Evolutionary conservation across 2,329 filamentous ascomycete species (phyloP).

Genomic region (Penicillium polonicum): DNA sequence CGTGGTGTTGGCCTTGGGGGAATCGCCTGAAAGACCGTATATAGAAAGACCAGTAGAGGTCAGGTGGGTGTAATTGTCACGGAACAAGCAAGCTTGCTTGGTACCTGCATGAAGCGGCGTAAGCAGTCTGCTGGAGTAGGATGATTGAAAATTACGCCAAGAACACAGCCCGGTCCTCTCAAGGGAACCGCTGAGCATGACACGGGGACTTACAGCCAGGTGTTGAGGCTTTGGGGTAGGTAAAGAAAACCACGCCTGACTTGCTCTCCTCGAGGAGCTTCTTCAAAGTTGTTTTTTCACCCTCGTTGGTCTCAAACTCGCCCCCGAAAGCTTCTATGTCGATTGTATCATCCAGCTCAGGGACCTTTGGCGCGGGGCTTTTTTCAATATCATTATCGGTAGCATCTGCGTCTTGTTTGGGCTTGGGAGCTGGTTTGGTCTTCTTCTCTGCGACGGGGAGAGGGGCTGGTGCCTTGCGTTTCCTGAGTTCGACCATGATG

Average conservation of each 20-base stretch:
- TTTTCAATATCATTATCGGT: constrained; percentile 14
- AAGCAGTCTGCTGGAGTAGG: constrained; percentile 8
- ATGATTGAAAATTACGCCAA: not conserved
- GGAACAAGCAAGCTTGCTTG: constrained; percentile 88
- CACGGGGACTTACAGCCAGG: constrained; percentile 72
- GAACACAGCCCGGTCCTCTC: not conserved
- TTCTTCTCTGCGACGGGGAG: constrained; percentile 42
- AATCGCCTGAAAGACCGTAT: constrained; percentile 86
- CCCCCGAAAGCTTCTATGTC: constrained; percentile 58
- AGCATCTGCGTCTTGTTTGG: constrained; percentile 30
- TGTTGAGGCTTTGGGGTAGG: constrained; percentile 91
- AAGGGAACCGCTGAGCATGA: not conserved
- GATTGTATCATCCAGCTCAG: constrained; percentile 52
- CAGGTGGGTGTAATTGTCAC: constrained; percentile 75
- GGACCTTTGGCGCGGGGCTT: constrained; percentile 19
- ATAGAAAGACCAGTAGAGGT: constrained; percentile 78
- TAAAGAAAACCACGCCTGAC: constrained; percentile 85
- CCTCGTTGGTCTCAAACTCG: constrained; percentile 82
- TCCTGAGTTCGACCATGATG: constrained; percentile 58
- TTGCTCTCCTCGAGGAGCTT: constrained; percentile 79
- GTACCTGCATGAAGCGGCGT: constrained; percentile 62
- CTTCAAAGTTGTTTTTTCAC: constrained; percentile 74
- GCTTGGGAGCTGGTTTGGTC: constrained; percentile 31
- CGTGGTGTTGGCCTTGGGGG: constrained; percentile 84
- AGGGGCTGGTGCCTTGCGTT: constrained; percentile 56